Base-by-base conservation (phyloP, 2,329 filamentous ascomycete species). In the Ustulina deusta region DNA sequence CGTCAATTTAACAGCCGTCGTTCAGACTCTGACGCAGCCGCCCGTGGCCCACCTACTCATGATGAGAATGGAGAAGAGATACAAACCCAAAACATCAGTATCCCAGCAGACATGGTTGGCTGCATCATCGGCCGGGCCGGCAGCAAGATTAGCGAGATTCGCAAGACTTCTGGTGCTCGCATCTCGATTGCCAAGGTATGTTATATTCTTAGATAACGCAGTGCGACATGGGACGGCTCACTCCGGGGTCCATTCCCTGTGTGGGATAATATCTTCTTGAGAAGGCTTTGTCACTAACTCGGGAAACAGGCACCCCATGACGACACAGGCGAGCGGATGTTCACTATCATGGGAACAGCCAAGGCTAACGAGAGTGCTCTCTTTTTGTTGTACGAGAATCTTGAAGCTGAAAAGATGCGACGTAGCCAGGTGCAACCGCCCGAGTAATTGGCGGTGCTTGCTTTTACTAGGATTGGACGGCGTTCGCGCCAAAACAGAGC, bases 21-120 rank as follows among this genome's bases (percentile, higher is more conserved):
- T 68, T 94, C 93, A 60, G 93, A 94, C 79, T 92, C 92, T 20
- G 94, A 97, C 79, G 90, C 91, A 71, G 90, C 89, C 71, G 87
- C 87, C 73, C 93, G 94, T 70, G 93, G 93, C 63, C 93, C 93
- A 49, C 94, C 93, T 25, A 93, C 93, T 51, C 93, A 97, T 77
- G 94, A 96, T 70, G 95, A 98, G 82, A 97, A 98, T 72, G 96
- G 96, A 70, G 96, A 98, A 79, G 95, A 97, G 81, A 92, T 98
- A 69, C 95, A 97, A 81, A 99, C 96, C 1, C 96, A 99, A 79
- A 99, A 99, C 84, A 99, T 99, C 83, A 97, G 94, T 85, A 99
- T 99, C 77, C 96, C 96, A 29, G 94, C 96, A 55, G 96, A 99
- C 84, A 99, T 99, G 96, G 96, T 99, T 80, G 96, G 96, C 74